A percentile compares a stretch with the other conserved stretches of the same genome.
Conservation (phyloP, 495 filamentous ascomycete species). For the Bombardia bombarda region DNA sequence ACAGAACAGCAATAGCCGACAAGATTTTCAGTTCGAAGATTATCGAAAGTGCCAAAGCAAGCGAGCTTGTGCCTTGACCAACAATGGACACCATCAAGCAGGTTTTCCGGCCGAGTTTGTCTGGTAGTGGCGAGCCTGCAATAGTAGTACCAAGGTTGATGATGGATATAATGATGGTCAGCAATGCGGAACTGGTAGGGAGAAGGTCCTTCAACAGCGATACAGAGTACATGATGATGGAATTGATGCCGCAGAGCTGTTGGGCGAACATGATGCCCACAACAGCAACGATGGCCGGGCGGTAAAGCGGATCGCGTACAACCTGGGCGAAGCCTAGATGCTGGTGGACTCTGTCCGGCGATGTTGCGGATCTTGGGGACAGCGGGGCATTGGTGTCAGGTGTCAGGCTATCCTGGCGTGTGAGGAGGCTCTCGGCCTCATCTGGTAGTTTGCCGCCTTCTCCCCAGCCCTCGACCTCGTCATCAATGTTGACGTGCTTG, state of each 20-base stretch:
- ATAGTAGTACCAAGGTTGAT: slow-evolving; percentile 82
- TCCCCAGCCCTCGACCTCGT: slow-evolving; percentile 63
- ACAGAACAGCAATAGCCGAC: slow-evolving; percentile 69
- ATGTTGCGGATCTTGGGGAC: no score
- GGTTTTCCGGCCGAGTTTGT: slow-evolving; percentile 76
- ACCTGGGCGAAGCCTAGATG: slow-evolving; percentile 62
- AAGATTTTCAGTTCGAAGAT: slow-evolving; percentile 56
- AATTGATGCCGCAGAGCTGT: slow-evolving; percentile 90
- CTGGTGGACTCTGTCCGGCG: slow-evolving; percentile 21
- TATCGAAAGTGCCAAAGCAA: slow-evolving; percentile 71
- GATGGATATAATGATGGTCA: slow-evolving; percentile 77
- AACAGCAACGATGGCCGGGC: slow-evolving; percentile 75
- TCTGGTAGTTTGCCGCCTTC: slow-evolving; percentile 22
- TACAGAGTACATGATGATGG: slow-evolving; percentile 96
- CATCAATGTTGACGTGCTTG: slow-evolving; percentile 55
- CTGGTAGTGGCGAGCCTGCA: slow-evolving; percentile 71
- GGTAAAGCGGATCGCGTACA: slow-evolving; percentile 54
- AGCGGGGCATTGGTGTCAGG: slow-evolving; percentile 34
- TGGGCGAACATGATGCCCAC: slow-evolving; percentile 88
- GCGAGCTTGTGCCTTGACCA: slow-evolving; percentile 71
- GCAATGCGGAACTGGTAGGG: slow-evolving; percentile 62
- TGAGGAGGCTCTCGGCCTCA: slow-evolving; percentile 44
- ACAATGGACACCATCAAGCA: slow-evolving; percentile 73
- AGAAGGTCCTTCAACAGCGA: slow-evolving; percentile 71
- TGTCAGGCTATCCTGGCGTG: slow-evolving; percentile 10